Conservation (phyloP, 495 filamentous ascomycete species). For the Lasiosphaeria hispida region DNA sequence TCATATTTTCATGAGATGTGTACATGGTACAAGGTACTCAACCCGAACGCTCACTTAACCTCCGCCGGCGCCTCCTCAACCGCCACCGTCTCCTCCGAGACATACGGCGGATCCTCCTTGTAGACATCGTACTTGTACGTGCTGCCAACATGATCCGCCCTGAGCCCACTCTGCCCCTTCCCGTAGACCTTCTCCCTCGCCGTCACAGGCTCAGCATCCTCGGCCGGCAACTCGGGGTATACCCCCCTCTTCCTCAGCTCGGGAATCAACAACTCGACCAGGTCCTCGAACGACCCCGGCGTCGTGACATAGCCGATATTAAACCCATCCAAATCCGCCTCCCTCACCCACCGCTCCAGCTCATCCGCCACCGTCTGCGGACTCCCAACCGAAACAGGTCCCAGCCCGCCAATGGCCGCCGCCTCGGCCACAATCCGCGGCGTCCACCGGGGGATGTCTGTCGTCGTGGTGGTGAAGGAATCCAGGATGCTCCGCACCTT, state of each 20-base stretch:
- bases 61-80: neutral
- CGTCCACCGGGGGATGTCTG: conserved; percentile 53
- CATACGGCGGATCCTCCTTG: conserved; percentile 46
- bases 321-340: conserved; percentile 42
- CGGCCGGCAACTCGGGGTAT: conserved; percentile 32
- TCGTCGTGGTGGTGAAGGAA: conserved; percentile 48
- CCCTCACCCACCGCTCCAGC: conserved; percentile 30
- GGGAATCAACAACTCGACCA: conserved; percentile 45
- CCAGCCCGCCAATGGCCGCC: conserved; percentile 55
- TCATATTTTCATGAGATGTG: too few species aligned
- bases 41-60: too few species aligned
- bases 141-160: conserved; percentile 54
- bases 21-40: too few species aligned
- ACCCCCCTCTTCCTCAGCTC: conserved; percentile 40
- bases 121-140: conserved; percentile 59
- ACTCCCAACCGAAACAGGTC: conserved; percentile 54
- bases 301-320: conserved; percentile 51
- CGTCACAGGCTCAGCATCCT: conserved; percentile 46
- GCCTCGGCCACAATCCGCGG: conserved; percentile 54
- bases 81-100: neutral
- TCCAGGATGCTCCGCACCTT: conserved; percentile 53
- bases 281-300: conserved; percentile 45
- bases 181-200: conserved; percentile 62
- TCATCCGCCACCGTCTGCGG: conserved; percentile 57
- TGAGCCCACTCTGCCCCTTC: conserved; percentile 51